phyloP scores from a whole-genome alignment of 139 green algal species.

The Trebouxia sp. region DNA sequence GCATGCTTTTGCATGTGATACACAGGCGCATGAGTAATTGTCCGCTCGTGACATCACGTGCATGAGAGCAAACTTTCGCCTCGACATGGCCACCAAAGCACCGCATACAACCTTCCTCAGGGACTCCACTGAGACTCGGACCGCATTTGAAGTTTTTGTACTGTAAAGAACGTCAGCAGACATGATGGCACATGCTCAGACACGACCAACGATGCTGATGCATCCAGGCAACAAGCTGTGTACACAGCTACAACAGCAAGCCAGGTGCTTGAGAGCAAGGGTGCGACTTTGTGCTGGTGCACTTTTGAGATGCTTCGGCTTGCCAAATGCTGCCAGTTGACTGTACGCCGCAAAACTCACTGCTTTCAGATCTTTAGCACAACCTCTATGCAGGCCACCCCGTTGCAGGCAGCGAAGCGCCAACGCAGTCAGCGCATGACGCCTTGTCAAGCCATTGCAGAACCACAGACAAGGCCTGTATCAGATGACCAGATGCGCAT shows the following conservation, averaged over 20 bases:
- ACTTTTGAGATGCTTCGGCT: no score
- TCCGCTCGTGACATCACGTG: conserved; percentile 9
- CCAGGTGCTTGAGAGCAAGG: neutral
- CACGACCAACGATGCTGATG: neutral
- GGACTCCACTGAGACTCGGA: no score
- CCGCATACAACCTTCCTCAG: no score
- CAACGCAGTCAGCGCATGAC: neutral
- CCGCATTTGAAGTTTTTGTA: no score
- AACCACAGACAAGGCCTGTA: neutral
- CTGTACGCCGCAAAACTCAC: neutral
- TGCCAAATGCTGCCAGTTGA: neutral
- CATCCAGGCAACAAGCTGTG: neutral
- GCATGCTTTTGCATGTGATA: no score
- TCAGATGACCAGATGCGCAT: conserved; percentile 51
- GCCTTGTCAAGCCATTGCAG: conserved; percentile 1
- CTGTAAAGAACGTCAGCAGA: neutral
- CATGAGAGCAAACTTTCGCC: no score
- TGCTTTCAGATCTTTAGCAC: no score
- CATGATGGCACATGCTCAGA: neutral
- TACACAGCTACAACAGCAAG: neutral
- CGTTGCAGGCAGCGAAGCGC: no score
- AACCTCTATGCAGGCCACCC: no score
- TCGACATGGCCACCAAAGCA: no score
- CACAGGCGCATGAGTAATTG: no score
- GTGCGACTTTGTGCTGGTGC: no score